phyloP scores from a whole-genome alignment of 352 stramenopile species.

The Pythium graminicola region DNA sequence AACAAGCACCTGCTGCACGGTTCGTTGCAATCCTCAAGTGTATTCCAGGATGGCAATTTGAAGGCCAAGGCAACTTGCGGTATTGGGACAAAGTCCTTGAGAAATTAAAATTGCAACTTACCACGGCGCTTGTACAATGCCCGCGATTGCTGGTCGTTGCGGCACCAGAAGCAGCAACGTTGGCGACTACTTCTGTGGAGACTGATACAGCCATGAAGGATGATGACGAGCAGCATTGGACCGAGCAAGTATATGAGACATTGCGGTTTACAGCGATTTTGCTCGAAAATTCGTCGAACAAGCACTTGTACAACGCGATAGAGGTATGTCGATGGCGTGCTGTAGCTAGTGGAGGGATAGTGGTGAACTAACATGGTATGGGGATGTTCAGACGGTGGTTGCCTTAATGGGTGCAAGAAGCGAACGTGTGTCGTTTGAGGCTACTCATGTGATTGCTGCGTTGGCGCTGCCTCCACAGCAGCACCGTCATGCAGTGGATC shows the following conservation, averaged over 20 bases:
- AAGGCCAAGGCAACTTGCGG: slow-evolving; percentile 66
- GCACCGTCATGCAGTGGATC: slow-evolving; percentile 59
- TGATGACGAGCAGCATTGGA: slow-evolving; percentile 33
- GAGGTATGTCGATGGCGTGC: slow-evolving; percentile 25
- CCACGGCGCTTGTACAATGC: slow-evolving; percentile 32
- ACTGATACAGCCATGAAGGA: slow-evolving; percentile 10
- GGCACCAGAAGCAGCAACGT: slow-evolving; percentile 1
- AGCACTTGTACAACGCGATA: slow-evolving; percentile 59
- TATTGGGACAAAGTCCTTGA: slow-evolving; percentile 64
- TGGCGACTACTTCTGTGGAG: neutral
- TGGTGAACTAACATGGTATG: neutral
- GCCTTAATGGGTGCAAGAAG: slow-evolving; percentile 57
- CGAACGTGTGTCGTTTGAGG: slow-evolving; percentile 60
- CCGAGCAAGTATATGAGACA: slow-evolving; percentile 56
- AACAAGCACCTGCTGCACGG: slow-evolving; percentile 35
- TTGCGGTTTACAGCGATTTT: slow-evolving; percentile 70
- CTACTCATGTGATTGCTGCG: slow-evolving; percentile 68
- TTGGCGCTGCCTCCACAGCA: slow-evolving; percentile 56
- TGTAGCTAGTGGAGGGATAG: neutral
- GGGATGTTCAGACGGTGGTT: slow-evolving; percentile 22
- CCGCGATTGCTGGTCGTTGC: slow-evolving; percentile 40
- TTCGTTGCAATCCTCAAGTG: slow-evolving; percentile 58
- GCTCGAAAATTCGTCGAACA: slow-evolving; percentile 76
- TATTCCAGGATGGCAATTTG: slow-evolving; percentile 69
- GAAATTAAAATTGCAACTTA: slow-evolving; percentile 45